A percentile compares a stretch with the other conserved stretches of the same genome.
phyloP scores from a whole-genome alignment of 805 yeast genomes.

The Candida yuanshanica region DNA sequence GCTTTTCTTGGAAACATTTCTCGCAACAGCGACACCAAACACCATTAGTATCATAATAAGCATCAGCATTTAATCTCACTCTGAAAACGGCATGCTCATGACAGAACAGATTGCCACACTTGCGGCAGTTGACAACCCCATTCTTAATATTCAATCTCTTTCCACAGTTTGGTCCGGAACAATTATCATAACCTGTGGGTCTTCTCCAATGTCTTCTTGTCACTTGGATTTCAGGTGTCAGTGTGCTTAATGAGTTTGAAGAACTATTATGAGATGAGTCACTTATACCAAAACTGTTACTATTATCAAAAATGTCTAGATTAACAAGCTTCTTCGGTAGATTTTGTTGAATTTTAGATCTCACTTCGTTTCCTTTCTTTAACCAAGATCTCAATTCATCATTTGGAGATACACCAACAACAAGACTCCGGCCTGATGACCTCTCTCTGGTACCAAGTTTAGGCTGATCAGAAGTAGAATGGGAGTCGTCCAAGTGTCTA shows the following conservation, averaged over 20 bases:
- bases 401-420: slow-evolving; percentile 11
- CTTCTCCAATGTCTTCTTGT: slow-evolving; percentile 56
- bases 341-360: slow-evolving; percentile 31
- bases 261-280: slow-evolving; percentile 14
- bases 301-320: slow-evolving; percentile 45
- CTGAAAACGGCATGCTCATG: slow-evolving; percentile 52
- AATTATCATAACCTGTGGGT: slow-evolving; percentile 37
- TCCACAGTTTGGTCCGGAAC: slow-evolving; percentile 37
- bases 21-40: slow-evolving; percentile 70
- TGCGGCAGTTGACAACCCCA: slow-evolving; percentile 65
- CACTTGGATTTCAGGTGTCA: slow-evolving; percentile 26
- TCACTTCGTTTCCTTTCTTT: slow-evolving; percentile 33
- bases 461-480: slow-evolving; percentile 21
- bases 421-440: neutral
- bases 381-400: slow-evolving; percentile 41
- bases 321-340: slow-evolving; percentile 35
- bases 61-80: slow-evolving; percentile 43
- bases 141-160: slow-evolving; percentile 42
- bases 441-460: neutral
- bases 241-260: slow-evolving; percentile 4
- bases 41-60: slow-evolving; percentile 47
- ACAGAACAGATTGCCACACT: slow-evolving; percentile 73
- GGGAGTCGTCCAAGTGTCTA: slow-evolving; percentile 67
- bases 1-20: slow-evolving; percentile 49
- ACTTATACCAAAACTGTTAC: slow-evolving; percentile 9